phyloP scores from a whole-genome alignment of 1,284 basidiomycete genomes.

The Schizophyllum amplum region DNA sequence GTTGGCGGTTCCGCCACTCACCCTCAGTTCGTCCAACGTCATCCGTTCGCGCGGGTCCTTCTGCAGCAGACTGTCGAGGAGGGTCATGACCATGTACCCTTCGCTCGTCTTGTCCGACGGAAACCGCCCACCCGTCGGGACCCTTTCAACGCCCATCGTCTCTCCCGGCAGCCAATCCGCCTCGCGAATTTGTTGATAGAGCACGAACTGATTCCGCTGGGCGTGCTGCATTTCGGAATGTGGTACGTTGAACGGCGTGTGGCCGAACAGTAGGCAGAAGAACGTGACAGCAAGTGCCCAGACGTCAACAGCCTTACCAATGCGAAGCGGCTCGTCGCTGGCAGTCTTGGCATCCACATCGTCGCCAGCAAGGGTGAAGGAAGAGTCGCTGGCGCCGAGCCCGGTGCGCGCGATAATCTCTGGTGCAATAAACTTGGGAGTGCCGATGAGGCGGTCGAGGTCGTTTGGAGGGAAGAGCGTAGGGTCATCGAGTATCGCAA shows the following conservation, averaged over 20 bases:
- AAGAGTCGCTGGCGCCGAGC: conserved; percentile 12
- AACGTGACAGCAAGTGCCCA: conserved; percentile 89
- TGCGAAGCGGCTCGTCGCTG: conserved; percentile 8
- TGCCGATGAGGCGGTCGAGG: conserved; percentile 75
- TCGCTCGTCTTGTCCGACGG: conserved; percentile 30
- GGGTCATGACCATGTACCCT: conserved; percentile 48
- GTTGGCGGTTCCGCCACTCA: conserved; percentile 19
- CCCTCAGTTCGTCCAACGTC: conserved; percentile 71
- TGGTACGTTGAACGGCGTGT: conserved; percentile 51
- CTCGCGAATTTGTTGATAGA: conserved; percentile 72
- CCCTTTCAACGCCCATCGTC: conserved; percentile 58
- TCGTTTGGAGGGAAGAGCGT: conserved; percentile 62
- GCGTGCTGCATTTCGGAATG: conserved; percentile 48
- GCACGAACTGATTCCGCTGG: conserved; percentile 44
- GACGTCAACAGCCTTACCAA: conserved; percentile 85
- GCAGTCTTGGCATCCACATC: background rate
- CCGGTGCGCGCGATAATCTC: conserved; percentile 69
- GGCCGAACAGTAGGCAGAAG: conserved; percentile 81
- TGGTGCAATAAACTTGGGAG: conserved; percentile 84
- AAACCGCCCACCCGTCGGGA: conserved; percentile 47
- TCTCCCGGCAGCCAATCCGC: conserved; percentile 61
- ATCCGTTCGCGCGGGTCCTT: conserved; percentile 74
- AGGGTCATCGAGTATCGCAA: conserved; percentile 19
- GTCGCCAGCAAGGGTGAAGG: conserved; percentile 15
- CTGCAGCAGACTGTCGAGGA: conserved; percentile 66